Conservation (phyloP, 495 filamentous ascomycete species). For the Penicillium daleae region DNA sequence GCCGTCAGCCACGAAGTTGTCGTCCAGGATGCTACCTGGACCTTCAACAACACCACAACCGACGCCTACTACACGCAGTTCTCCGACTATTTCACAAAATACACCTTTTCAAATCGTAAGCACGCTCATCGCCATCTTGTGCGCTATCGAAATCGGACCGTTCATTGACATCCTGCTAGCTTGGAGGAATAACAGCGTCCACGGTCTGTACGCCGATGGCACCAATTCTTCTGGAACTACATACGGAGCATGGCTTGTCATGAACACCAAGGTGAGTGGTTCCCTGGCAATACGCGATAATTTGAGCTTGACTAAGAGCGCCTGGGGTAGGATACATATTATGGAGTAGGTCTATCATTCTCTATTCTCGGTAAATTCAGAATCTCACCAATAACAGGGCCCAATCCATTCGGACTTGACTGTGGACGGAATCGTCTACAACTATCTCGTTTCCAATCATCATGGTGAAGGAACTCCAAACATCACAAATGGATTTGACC, state of each 20-base stretch:
- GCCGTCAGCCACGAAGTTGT: conserved; percentile 44
- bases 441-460: conserved; percentile 57
- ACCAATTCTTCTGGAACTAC: conserved; percentile 51
- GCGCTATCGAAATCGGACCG: neutral
- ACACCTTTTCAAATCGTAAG: conserved; percentile 53
- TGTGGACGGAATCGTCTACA: conserved; percentile 62
- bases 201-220: conserved; percentile 59
- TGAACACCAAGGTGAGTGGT: conserved; percentile 52
- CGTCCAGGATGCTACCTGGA: conserved; percentile 63
- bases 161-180: conserved; percentile 18
- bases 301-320: neutral
- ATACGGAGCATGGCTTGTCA: conserved; percentile 60
- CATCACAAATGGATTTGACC: conserved; percentile 61
- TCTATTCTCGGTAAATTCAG: neutral
- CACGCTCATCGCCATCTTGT: neutral
- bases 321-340: conserved; percentile 53
- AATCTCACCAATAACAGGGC: conserved; percentile 31
- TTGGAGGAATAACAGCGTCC: conserved; percentile 56
- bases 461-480: conserved; percentile 60
- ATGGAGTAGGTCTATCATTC: conserved; percentile 38
- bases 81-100: conserved; percentile 63
- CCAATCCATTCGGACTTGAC: conserved; percentile 59
- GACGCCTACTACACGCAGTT: conserved; percentile 56
- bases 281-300: neutral
- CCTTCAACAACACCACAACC: conserved; percentile 51